Evolutionary conservation across 345 rosid species (phyloP).

Genomic region (Brassica juncea): DNA sequence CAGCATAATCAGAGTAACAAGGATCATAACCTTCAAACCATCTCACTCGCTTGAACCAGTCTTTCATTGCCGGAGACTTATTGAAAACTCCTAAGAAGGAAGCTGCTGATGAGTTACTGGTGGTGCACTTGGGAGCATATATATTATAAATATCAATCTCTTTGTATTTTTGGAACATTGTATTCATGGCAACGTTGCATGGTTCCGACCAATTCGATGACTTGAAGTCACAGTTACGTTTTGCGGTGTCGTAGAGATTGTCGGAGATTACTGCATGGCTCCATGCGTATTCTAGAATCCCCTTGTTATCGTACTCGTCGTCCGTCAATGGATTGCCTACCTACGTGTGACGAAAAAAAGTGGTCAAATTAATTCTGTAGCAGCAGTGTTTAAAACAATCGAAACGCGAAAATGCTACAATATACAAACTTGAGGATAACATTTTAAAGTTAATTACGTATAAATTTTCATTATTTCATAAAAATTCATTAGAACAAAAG

Average conservation of each 20-base stretch:
- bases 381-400: neutral
- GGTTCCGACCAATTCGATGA: slow-evolving; percentile 42
- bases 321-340: slow-evolving; percentile 62
- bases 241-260: slow-evolving; percentile 40
- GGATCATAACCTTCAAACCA: slow-evolving; percentile 60
- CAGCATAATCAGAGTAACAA: slow-evolving; percentile 48
- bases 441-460: neutral
- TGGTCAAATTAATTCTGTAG: neutral
- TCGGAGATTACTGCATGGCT: slow-evolving; percentile 66
- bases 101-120: slow-evolving; percentile 35
- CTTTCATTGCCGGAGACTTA: slow-evolving; percentile 25
- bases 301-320: slow-evolving; percentile 48
- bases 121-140: slow-evolving; percentile 55
- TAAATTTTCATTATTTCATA: neutral
- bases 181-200: slow-evolving; percentile 44
- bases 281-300: slow-evolving; percentile 66
- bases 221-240: slow-evolving; percentile 54
- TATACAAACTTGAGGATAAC: neutral
- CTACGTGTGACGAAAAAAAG: slow-evolving; percentile 24
- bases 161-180: slow-evolving; percentile 42
- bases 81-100: neutral
- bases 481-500: neutral
- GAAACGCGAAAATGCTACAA: neutral
- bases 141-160: slow-evolving; percentile 66
- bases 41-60: slow-evolving; percentile 43